These are phyloP conservation scores for Claviceps paspali DNA, from an alignment of 2,329 filamentous ascomycete genomes.

Conservation along the genomic window DNA sequence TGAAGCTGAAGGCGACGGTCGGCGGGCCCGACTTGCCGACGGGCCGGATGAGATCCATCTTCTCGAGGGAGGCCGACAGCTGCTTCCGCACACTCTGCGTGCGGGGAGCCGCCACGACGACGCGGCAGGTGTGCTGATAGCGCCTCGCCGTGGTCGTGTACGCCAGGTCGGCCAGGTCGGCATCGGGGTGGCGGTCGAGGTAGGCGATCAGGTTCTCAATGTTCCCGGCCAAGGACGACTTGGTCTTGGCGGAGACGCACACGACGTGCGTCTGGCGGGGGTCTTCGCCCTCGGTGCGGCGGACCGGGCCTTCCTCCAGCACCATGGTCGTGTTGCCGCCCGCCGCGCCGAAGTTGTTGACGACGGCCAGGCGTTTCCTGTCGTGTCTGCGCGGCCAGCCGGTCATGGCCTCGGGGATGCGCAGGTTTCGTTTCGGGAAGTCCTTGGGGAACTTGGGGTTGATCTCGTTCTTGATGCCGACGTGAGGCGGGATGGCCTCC, in stretches of 20 bases:
- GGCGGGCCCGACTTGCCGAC: background rate
- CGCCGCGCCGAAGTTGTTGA: constrained; percentile 59
- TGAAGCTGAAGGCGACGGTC: constrained; percentile 26
- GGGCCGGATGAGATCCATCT: background rate
- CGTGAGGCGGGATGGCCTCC: constrained; percentile 47
- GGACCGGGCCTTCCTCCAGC: constrained; percentile 43
- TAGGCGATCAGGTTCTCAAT: constrained; percentile 37
- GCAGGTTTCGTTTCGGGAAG: constrained; percentile 39
- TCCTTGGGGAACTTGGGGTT: constrained; percentile 45
- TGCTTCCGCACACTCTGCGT: background rate
- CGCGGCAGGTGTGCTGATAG: constrained; percentile 43
- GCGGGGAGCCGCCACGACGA: constrained; percentile 26
- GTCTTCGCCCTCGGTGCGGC: constrained; percentile 26
- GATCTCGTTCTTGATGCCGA: constrained; percentile 50
- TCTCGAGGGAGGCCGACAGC: background rate
- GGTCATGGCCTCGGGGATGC: constrained; percentile 39
- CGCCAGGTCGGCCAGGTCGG: constrained; percentile 40
- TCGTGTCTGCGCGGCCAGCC: constrained; percentile 28
- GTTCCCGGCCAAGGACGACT: constrained; percentile 42
- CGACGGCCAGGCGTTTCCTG: constrained; percentile 31
- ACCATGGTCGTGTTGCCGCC: constrained; percentile 57
- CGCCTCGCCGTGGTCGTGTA: constrained; percentile 55
- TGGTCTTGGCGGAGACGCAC: constrained; percentile 40
- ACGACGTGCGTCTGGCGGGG: constrained; percentile 43
- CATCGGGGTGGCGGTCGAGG: constrained; percentile 34